phyloP scores from a whole-genome alignment of 2,329 filamentous ascomycete species.

The Dactylellina parvicollis region DNA sequence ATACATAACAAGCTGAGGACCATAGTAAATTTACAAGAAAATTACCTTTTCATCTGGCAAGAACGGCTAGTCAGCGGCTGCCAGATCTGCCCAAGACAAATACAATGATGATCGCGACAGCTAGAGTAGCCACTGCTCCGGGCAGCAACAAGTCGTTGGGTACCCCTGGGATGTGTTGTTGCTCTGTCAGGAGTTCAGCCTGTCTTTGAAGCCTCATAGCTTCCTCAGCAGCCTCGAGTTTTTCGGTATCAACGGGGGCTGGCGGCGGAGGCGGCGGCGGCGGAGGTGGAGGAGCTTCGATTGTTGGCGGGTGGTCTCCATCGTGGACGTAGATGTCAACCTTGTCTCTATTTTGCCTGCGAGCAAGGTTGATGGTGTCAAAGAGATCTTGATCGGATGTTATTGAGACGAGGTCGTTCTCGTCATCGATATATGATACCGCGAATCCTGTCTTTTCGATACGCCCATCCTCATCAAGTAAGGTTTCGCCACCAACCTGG shows the following conservation, averaged over 20 bases:
- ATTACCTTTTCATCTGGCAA: constrained; percentile 34
- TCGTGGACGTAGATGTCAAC: constrained; percentile 98
- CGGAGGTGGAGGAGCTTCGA: constrained; percentile 69
- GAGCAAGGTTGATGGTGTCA: constrained; percentile 86
- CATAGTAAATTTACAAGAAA: constrained; percentile 13
- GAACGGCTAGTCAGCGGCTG: constrained; percentile 53
- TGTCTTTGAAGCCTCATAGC: constrained; percentile 51
- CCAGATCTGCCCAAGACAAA: constrained; percentile 79
- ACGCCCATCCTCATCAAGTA: constrained; percentile 77
- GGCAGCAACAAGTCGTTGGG: constrained; percentile 85
- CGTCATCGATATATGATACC: constrained; percentile 94
- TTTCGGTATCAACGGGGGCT: constrained; percentile 64
- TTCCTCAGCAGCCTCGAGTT: constrained; percentile 62
- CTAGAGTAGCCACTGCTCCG: constrained; percentile 92
- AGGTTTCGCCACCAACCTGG: constrained; percentile 80
- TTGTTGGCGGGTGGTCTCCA: constrained; percentile 84
- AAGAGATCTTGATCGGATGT: constrained; percentile 92
- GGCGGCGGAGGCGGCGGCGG: constrained; percentile 68
- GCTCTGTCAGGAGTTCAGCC: constrained; percentile 61
- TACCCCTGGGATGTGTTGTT: constrained; percentile 87
- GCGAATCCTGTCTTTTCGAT: constrained; percentile 83
- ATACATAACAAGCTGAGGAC: constrained; percentile 5
- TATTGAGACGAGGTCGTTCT: constrained; percentile 95
- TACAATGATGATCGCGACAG: constrained; percentile 90
- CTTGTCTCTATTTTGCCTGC: constrained; percentile 82